These are phyloP conservation scores for Hypoxylon sp. DNA, from an alignment of 2,329 filamentous ascomycete species.

Conservation along the genomic window DNA sequence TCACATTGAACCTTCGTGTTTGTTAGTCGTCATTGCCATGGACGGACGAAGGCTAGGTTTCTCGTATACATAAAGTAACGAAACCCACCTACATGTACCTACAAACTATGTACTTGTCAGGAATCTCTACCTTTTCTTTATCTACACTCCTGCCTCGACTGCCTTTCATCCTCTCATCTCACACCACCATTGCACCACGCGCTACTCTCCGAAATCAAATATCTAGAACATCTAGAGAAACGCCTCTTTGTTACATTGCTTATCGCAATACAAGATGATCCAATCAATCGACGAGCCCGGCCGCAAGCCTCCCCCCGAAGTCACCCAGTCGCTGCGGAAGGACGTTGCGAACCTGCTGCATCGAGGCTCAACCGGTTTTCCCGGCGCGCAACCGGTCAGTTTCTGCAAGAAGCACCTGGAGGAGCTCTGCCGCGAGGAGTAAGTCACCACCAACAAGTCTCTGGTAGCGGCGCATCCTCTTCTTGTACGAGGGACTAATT, in stretches of 20 bases:
- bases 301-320: slow-evolving; percentile 70
- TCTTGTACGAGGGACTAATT: background rate
- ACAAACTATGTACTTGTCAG: no score
- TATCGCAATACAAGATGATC: slow-evolving; percentile 50
- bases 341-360: slow-evolving; percentile 82
- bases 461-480: background rate
- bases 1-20: background rate
- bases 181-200: no score
- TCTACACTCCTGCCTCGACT: background rate
- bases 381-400: slow-evolving; percentile 93
- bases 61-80: no score
- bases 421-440: slow-evolving; percentile 85
- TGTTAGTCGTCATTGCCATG: no score
- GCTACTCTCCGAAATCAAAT: no score
- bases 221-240: no score
- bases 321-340: slow-evolving; percentile 71
- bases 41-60: slow-evolving; percentile 15
- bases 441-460: slow-evolving; percentile 45
- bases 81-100: slow-evolving; percentile 1
- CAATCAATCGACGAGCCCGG: slow-evolving; percentile 70
- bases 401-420: slow-evolving; percentile 84
- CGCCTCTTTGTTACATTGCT: no score
- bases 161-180: background rate
- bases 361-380: slow-evolving; percentile 76
- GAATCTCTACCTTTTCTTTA: no score